phyloP scores from a whole-genome alignment of 2,329 filamentous ascomycete genomes.

The Ascochyta rabiei region DNA sequence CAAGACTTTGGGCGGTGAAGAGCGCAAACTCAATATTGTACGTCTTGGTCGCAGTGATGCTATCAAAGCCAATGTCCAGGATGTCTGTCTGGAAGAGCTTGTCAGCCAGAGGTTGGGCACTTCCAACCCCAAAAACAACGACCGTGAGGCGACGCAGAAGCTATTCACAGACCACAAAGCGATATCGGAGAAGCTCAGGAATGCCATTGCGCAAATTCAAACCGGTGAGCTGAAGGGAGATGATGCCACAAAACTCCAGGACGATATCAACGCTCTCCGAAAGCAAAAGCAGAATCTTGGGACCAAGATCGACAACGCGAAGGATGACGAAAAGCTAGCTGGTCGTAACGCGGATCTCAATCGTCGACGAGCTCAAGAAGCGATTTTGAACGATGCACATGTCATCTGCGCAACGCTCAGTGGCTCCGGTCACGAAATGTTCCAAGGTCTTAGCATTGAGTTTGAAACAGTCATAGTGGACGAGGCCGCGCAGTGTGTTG shows the following conservation, averaged over 20 bases:
- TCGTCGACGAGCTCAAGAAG: constrained; percentile 82
- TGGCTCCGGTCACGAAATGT: constrained; percentile 96
- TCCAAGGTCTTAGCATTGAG: constrained; percentile 90
- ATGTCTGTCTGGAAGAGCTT: constrained; percentile 92
- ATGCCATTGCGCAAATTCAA: constrained; percentile 72
- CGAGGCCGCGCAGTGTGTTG: constrained; percentile 96
- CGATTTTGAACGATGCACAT: constrained; percentile 87
- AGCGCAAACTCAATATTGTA: constrained; percentile 81
- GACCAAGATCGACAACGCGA: constrained; percentile 82
- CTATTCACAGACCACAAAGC: constrained; percentile 73
- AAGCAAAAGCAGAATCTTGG: constrained; percentile 78
- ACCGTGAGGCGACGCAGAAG: constrained; percentile 61
- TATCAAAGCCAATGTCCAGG: constrained; percentile 85
- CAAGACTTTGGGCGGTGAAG: constrained; percentile 74
- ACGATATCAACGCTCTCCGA: constrained; percentile 79
- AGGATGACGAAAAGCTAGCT: constrained; percentile 82
- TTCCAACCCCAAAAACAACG: constrained; percentile 44
- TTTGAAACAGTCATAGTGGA: constrained; percentile 99
- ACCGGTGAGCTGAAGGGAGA: constrained; percentile 64
- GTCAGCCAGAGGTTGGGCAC: constrained; percentile 73
- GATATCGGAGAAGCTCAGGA: constrained; percentile 68
- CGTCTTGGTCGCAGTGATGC: constrained; percentile 90
- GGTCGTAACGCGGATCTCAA: constrained; percentile 86
- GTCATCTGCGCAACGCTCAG: constrained; percentile 95
- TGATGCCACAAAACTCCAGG: constrained; percentile 70